Evolutionary conservation across 371 early-diverging fungal genomes (phyloP).

Genomic region (Apophysomyces sp.): DNA sequence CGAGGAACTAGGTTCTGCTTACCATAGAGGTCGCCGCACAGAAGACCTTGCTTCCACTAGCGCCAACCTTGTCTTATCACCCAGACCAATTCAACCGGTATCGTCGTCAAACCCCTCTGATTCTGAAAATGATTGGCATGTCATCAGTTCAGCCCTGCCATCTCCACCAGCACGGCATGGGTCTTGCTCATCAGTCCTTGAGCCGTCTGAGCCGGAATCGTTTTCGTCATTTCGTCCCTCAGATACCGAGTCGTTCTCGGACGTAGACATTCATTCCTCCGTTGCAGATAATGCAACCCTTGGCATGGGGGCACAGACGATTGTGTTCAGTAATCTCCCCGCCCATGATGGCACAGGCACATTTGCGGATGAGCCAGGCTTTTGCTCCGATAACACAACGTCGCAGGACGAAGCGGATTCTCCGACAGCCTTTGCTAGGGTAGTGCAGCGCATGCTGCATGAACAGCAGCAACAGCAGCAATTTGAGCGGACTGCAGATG

Average conservation of each 20-base stretch:
- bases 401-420: slow-evolving; percentile 19
- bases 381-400: slow-evolving; percentile 12
- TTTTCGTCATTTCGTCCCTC: slow-evolving; percentile 27
- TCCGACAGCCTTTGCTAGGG: slow-evolving; percentile 19
- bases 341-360: slow-evolving; percentile 51
- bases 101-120: slow-evolving; percentile 20
- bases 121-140: slow-evolving; percentile 51
- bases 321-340: slow-evolving; percentile 26
- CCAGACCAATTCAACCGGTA: slow-evolving; percentile 5
- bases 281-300: neutral
- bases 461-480: slow-evolving; percentile 6
- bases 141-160: slow-evolving; percentile 29
- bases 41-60: neutral
- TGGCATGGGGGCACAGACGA: slow-evolving; percentile 1
- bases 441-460: slow-evolving; percentile 14
- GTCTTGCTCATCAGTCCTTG: slow-evolving; percentile 15
- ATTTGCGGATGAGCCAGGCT: slow-evolving; percentile 24
- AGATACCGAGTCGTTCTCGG: slow-evolving; percentile 37
- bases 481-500: slow-evolving; percentile 8
- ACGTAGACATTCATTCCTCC: slow-evolving; percentile 16
- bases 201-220: slow-evolving; percentile 36
- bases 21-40: slow-evolving; percentile 1
- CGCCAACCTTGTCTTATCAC: slow-evolving; percentile 12
- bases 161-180: slow-evolving; percentile 14
- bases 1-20: slow-evolving; percentile 12